phyloP scores from a whole-genome alignment of 768 basidiomycete species.

The Candolleomyces aberdarensis region DNA sequence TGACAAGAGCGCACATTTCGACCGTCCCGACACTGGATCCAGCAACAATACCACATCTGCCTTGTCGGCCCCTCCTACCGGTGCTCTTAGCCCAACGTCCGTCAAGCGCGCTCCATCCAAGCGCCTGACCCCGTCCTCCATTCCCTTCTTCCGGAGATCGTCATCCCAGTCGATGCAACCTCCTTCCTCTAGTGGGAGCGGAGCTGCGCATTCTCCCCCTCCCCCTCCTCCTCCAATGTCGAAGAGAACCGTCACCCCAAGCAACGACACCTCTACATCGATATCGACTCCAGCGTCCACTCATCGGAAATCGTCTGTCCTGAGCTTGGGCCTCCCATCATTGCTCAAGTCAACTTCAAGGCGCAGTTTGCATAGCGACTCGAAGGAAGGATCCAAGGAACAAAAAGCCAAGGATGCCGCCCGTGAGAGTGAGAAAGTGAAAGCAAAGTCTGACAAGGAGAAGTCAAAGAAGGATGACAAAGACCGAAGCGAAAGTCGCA shows the following conservation, averaged over 20 bases:
- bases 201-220: slow-evolving; percentile 49
- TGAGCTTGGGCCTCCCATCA: slow-evolving; percentile 78
- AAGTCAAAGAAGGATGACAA: slow-evolving; percentile 76
- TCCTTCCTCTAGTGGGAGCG: slow-evolving; percentile 39
- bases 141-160: slow-evolving; percentile 91
- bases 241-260: slow-evolving; percentile 50
- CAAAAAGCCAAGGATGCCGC: slow-evolving; percentile 36
- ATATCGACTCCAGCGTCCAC: slow-evolving; percentile 55
- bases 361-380: slow-evolving; percentile 71
- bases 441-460: slow-evolving; percentile 42
- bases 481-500: slow-evolving; percentile 86
- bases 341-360: slow-evolving; percentile 84
- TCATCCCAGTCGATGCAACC: slow-evolving; percentile 85
- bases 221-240: slow-evolving; percentile 42
- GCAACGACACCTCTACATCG: slow-evolving; percentile 50
- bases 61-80: slow-evolving; percentile 49
- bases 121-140: slow-evolving; percentile 87
- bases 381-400: slow-evolving; percentile 53
- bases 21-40: slow-evolving; percentile 73
- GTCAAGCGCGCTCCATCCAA: slow-evolving; percentile 68
- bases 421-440: slow-evolving; percentile 51
- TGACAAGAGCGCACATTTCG: slow-evolving; percentile 45
- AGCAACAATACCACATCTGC: slow-evolving; percentile 61
- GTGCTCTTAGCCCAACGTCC: slow-evolving; percentile 72
- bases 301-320: slow-evolving; percentile 79